phyloP scores from a whole-genome alignment of 495 filamentous ascomycete species.

The Aspergillus bridgeri region DNA sequence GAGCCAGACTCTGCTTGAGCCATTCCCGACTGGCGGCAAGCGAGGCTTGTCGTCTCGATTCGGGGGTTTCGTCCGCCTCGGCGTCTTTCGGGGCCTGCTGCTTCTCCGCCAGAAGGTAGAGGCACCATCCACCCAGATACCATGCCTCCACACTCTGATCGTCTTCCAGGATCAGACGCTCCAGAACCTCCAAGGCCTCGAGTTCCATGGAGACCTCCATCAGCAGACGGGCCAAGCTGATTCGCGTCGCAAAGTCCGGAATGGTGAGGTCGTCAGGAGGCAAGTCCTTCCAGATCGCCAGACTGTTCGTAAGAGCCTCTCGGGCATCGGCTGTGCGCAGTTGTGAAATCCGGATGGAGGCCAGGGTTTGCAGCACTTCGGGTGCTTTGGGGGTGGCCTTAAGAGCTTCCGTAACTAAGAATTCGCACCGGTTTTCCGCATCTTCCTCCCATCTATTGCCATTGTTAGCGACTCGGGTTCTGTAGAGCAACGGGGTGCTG shows the following conservation, averaged over 20 bases:
- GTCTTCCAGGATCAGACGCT: constrained; percentile 79
- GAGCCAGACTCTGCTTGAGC: constrained; percentile 48
- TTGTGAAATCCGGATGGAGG: constrained; percentile 90
- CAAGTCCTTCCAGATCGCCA: constrained; percentile 74
- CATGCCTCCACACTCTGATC: constrained; percentile 92
- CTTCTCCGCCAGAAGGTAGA: constrained; percentile 74
- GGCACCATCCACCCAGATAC: constrained; percentile 94
- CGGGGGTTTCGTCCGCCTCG: constrained; percentile 28
- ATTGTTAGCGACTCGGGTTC: constrained; percentile 12
- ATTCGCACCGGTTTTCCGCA: constrained; percentile 80
- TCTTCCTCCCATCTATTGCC: constrained; percentile 76
- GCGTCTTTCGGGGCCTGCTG: constrained; percentile 42
- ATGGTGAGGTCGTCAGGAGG: constrained; percentile 59
- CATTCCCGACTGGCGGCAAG: constrained; percentile 49
- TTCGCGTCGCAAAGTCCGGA: constrained; percentile 77
- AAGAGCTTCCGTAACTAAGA: constrained; percentile 80
- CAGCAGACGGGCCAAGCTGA: constrained; percentile 77
- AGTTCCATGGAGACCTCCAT: constrained; percentile 88
- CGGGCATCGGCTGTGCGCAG: constrained; percentile 69
- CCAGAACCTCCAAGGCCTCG: constrained; percentile 79
- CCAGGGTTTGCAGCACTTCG: constrained; percentile 89
- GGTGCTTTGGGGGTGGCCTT: constrained; percentile 68
- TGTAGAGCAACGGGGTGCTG: not conserved
- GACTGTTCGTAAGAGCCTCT: constrained; percentile 69
- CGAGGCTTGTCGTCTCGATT: constrained; percentile 35